Evolutionary conservation across 208 protist species (phyloP).

Genomic region (Leishmania braziliensis): DNA sequence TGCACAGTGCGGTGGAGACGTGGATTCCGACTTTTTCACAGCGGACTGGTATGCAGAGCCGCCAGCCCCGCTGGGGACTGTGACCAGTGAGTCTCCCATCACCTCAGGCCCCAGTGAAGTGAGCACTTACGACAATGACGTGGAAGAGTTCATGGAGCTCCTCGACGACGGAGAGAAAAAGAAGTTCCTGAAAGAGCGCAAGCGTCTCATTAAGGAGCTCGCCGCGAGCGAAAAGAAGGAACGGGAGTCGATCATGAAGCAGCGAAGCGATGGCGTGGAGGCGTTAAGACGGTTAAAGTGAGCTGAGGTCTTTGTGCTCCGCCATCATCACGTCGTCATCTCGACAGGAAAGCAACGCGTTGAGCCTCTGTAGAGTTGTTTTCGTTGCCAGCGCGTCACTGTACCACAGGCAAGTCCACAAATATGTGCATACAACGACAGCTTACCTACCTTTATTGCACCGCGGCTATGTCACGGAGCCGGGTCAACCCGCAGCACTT

Average conservation of each 20-base stretch:
- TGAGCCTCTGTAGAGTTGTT: slow-evolving; percentile 4
- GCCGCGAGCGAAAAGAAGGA: slow-evolving; percentile 40
- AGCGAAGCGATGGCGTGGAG: slow-evolving; percentile 35
- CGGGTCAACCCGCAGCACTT: too few species aligned
- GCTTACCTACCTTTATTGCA: neutral
- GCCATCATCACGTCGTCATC: slow-evolving; percentile 18
- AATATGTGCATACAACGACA: neutral
- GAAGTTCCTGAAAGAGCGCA: slow-evolving; percentile 42
- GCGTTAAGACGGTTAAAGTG: slow-evolving; percentile 33
- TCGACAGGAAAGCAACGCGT: slow-evolving; percentile 5
- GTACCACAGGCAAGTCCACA: neutral
- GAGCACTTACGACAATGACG: slow-evolving; percentile 8
- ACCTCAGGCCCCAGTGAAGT: neutral
- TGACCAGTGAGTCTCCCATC: neutral
- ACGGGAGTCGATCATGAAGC: slow-evolving; percentile 28
- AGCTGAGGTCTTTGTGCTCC: slow-evolving; percentile 17
- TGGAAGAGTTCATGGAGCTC: slow-evolving; percentile 19
- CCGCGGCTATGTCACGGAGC: neutral
- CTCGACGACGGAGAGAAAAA: slow-evolving; percentile 33
- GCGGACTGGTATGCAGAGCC: neutral
- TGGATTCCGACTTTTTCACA: neutral
- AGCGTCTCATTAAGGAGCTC: slow-evolving; percentile 40
- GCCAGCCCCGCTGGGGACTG: neutral
- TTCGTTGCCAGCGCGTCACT: neutral
- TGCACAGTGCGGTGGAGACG: slow-evolving; percentile 11